phyloP scores from a whole-genome alignment of 2,329 filamentous ascomycete genomes.

The Colletotrichum ledebouriae region DNA sequence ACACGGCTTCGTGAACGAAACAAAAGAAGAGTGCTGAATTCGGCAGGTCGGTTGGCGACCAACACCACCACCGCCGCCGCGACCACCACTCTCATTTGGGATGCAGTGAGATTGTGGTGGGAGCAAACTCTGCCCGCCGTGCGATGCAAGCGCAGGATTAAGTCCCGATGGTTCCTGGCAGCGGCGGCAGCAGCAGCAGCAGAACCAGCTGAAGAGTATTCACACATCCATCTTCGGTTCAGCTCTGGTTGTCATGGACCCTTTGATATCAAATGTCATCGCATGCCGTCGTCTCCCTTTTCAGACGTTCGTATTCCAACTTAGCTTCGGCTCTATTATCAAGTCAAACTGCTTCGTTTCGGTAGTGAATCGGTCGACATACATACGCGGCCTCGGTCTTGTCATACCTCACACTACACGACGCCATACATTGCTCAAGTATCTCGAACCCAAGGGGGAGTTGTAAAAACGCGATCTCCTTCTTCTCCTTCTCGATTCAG shows the following conservation, averaged over 20 bases:
- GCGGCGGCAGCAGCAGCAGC: conserved; percentile 1
- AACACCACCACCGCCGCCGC: neutral
- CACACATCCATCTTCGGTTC: neutral
- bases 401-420: conserved; percentile 10
- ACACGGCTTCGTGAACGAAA: neutral
- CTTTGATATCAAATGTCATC: neutral
- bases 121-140: conserved; percentile 6
- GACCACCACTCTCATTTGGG: neutral
- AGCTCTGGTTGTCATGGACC: neutral
- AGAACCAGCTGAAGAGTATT: neutral
- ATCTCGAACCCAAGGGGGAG: neutral
- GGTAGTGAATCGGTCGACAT: neutral
- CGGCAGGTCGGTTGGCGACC: conserved; percentile 9
- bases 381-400: conserved; percentile 5
- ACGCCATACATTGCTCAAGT: conserved; percentile 5
- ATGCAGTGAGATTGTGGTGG: neutral
- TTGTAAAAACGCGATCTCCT: neutral
- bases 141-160: conserved; percentile 12
- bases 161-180: conserved; percentile 23
- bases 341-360: conserved; percentile 1
- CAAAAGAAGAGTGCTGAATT: neutral
- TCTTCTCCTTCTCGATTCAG: conserved; percentile 7
- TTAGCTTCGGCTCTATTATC: neutral
- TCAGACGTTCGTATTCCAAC: neutral
- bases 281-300: neutral